These are phyloP conservation scores for Trapa incisa DNA, from an alignment of 345 rosid genomes.

Conservation along the genomic window DNA sequence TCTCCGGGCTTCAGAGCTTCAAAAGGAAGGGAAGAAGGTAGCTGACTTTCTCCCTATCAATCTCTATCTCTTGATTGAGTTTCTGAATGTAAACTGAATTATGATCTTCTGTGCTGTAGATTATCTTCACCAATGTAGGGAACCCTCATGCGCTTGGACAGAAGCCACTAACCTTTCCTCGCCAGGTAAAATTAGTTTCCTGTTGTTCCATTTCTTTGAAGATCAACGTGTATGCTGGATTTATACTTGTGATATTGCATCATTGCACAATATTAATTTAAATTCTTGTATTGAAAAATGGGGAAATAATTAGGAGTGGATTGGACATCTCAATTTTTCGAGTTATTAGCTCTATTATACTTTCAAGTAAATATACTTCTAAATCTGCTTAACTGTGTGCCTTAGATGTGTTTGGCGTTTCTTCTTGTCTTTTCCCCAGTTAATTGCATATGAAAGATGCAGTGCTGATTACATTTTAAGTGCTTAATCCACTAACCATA, in stretches of 20 bases:
- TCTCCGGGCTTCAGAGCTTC: constrained; percentile 99
- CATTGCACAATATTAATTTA: not conserved
- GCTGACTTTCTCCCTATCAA: not conserved
- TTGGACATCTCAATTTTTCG: not conserved
- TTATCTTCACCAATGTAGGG: constrained; percentile 96
- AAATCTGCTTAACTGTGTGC: not conserved
- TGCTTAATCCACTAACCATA: not conserved
- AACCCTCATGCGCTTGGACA: constrained; percentile 98
- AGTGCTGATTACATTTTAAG: not conserved
- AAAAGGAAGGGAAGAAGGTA: constrained; percentile 98
- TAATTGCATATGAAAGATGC: not conserved
- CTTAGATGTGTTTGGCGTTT: not conserved
- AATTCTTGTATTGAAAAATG: not conserved
- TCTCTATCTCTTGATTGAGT: constrained; percentile 4
- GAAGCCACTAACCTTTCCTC: constrained; percentile 89
- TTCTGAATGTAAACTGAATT: not conserved
- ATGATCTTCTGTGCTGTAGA: constrained; percentile 31
- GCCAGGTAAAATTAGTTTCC: constrained; percentile 44
- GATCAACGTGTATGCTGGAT: not conserved
- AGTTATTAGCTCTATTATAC: not conserved
- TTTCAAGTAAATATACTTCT: not conserved
- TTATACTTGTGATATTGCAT: not conserved
- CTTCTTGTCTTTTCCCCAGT: not conserved
- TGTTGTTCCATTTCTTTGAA: constrained; percentile 3
- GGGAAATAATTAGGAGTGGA: not conserved